Percentiles rank a stretch among this genome's conserved stretches.
phyloP scores from a whole-genome alignment of 2,329 filamentous ascomycete genomes.

The Corinectria fuckeliana region DNA sequence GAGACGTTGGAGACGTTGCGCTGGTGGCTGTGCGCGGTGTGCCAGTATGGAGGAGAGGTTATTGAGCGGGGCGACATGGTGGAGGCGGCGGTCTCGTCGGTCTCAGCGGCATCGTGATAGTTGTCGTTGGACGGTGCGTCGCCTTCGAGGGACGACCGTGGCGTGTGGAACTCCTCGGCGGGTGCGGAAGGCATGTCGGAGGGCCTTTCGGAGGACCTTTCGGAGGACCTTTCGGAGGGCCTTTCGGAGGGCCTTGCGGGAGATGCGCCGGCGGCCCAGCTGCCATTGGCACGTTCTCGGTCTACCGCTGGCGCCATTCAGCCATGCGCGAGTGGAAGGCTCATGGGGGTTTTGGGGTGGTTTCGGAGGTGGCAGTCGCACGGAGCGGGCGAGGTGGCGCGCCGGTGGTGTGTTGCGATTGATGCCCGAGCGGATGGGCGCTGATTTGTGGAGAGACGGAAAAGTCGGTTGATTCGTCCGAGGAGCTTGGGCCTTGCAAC shows the following conservation, averaged over 20 bases:
- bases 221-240: no score
- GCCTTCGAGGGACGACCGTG: conserved; percentile 36
- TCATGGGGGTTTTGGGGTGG: conserved; percentile 16
- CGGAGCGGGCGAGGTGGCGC: neutral
- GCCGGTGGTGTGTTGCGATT: conserved; percentile 10
- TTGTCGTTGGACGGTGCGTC: conserved; percentile 13
- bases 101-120: conserved; percentile 25
- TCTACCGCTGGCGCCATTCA: conserved; percentile 45
- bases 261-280: conserved; percentile 28
- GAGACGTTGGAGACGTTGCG: conserved; percentile 54
- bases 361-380: neutral
- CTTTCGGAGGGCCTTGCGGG: conserved; percentile 21
- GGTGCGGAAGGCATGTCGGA: conserved; percentile 27
- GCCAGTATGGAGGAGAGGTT: conserved; percentile 55
- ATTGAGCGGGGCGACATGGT: conserved; percentile 39
- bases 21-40: conserved; percentile 43
- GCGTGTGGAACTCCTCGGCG: conserved; percentile 37
- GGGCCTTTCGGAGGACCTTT: no score
- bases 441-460: neutral
- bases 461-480: neutral
- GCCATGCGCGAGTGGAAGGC: conserved; percentile 34
- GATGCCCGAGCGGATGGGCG: conserved; percentile 3
- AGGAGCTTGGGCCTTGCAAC: neutral
- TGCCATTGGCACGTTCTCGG: conserved; percentile 32
- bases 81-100: conserved; percentile 33